These are phyloP conservation scores for Nidula niveotomentosa DNA, from an alignment of 1,284 basidiomycete genomes.

Conservation along the genomic window DNA sequence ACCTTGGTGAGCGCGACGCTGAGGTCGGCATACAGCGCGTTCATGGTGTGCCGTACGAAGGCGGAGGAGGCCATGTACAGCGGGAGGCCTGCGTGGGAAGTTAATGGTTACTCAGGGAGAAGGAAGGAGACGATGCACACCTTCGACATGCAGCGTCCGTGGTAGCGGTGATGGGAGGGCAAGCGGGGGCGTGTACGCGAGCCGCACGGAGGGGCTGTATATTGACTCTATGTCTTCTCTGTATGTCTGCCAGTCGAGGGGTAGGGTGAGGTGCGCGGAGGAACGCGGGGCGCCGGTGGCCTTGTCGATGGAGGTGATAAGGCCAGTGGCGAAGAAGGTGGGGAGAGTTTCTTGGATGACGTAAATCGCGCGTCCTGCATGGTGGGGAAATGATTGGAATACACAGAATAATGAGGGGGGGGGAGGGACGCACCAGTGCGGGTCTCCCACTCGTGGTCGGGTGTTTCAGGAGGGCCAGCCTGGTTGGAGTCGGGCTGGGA, in stretches of 20 bases:
- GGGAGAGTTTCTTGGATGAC: slow-evolving; percentile 69
- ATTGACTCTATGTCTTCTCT: slow-evolving; percentile 40
- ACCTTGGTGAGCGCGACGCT: slow-evolving; percentile 53
- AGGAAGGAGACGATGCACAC: slow-evolving; percentile 26
- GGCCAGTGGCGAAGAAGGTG: slow-evolving; percentile 68
- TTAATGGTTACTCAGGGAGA: neutral
- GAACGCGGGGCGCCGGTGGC: slow-evolving; percentile 31
- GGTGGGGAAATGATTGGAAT: neutral
- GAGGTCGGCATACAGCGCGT: slow-evolving; percentile 69
- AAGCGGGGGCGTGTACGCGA: slow-evolving; percentile 66
- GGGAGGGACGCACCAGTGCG: slow-evolving; percentile 50
- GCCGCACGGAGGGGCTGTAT: slow-evolving; percentile 52
- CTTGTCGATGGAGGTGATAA: slow-evolving; percentile 56
- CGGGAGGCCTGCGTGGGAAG: slow-evolving; percentile 48
- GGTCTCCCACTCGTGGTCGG: slow-evolving; percentile 65
- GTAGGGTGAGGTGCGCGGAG: slow-evolving; percentile 18
- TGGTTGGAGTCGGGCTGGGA: slow-evolving; percentile 16
- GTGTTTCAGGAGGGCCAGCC: slow-evolving; percentile 24
- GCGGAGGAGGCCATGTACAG: slow-evolving; percentile 70
- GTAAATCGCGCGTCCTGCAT: slow-evolving; percentile 68
- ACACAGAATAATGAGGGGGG: neutral
- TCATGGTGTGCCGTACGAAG: slow-evolving; percentile 71
- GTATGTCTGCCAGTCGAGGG: slow-evolving; percentile 15
- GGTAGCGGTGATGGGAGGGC: slow-evolving; percentile 69
- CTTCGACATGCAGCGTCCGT: slow-evolving; percentile 65